Evolutionary conservation across 352 stramenopile genomes (phyloP).

Genomic region (Phytophthora sp.): DNA sequence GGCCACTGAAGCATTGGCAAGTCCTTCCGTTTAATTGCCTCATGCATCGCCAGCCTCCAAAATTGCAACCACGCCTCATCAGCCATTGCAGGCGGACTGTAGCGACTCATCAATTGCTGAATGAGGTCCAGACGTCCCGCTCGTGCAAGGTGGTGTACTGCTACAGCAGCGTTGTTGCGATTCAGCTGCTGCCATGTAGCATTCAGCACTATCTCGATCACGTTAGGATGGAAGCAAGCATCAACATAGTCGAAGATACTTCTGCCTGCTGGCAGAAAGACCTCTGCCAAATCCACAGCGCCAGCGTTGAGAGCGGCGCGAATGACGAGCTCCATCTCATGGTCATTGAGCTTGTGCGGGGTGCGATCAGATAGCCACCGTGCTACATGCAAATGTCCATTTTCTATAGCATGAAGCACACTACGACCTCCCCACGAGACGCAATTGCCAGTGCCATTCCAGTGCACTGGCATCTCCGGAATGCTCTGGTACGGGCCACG

Average conservation of each 20-base stretch:
- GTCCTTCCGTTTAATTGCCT: background rate
- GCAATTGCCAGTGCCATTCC: background rate
- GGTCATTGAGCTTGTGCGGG: background rate
- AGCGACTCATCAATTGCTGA: background rate
- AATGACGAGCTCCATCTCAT: background rate
- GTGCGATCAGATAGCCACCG: background rate
- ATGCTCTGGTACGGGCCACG: background rate
- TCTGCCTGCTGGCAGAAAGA: background rate
- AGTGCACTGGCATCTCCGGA: background rate
- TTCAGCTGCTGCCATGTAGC: background rate
- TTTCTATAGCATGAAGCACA: background rate
- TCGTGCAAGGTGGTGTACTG: background rate
- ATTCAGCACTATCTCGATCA: background rate
- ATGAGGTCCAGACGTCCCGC: constrained; percentile 1
- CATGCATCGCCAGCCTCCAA: background rate
- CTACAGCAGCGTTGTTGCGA: background rate
- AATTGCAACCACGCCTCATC: background rate
- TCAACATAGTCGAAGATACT: background rate
- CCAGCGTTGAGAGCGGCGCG: background rate
- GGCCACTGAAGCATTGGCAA: background rate
- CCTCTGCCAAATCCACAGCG: background rate
- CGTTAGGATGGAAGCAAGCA: background rate
- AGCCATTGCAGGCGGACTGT: background rate
- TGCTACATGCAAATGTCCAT: background rate
- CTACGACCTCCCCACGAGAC: background rate